Evolutionary conservation across 192 early-diverging fungal species (phyloP).

Genomic region (Chytriomyces sp.): DNA sequence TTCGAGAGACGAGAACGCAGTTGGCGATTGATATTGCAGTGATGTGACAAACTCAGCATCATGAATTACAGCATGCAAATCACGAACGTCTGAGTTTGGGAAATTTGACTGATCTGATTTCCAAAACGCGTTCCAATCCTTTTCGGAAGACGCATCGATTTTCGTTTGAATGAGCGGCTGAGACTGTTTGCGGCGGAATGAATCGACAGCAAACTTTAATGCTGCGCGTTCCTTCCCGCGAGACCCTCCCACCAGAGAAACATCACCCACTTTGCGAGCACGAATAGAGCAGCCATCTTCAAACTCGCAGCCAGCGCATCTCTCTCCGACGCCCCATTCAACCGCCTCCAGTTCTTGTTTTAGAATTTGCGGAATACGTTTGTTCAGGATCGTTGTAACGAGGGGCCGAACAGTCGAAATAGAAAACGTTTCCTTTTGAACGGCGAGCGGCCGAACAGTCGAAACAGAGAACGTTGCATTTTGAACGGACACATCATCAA

Average conservation of each 20-base stretch:
- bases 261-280: conserved; percentile 2
- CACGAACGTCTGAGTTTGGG: background rate
- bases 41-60: no score
- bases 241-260: conserved; percentile 15
- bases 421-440: conserved; percentile 16
- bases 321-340: conserved; percentile 39
- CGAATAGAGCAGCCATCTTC: conserved; percentile 27
- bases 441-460: conserved; percentile 18
- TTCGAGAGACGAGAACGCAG: background rate
- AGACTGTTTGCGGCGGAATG: conserved; percentile 16
- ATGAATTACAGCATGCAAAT: conserved; percentile 12
- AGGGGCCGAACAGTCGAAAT: conserved; percentile 23
- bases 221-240: conserved; percentile 14
- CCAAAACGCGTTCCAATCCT: conserved; percentile 4
- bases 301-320: conserved; percentile 42
- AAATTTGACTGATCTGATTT: background rate
- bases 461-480: conserved; percentile 22
- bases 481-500: background rate
- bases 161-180: conserved; percentile 9
- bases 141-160: background rate
- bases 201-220: background rate
- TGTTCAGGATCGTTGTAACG: conserved; percentile 36
- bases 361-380: conserved; percentile 16
- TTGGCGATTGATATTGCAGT: background rate
- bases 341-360: conserved; percentile 11